Conservation (phyloP, 2,329 filamentous ascomycete genomes). For the Arthrobotrys conoides region DNA sequence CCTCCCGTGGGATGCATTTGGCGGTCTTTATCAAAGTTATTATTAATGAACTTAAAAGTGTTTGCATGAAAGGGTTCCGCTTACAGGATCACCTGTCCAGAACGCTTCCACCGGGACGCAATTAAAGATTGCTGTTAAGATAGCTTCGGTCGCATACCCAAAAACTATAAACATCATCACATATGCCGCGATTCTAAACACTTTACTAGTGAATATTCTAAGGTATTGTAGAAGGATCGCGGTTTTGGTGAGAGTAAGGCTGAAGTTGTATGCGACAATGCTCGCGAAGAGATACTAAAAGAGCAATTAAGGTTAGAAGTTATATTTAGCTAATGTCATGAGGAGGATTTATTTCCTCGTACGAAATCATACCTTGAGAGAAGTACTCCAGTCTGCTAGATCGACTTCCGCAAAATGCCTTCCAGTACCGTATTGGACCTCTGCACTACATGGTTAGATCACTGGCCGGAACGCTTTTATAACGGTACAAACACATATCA, state of each 20-base stretch:
- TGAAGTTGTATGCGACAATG: conserved; percentile 55
- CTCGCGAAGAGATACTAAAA: conserved; percentile 52
- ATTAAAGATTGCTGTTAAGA: conserved; percentile 64
- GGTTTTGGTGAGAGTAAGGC: conserved; percentile 62
- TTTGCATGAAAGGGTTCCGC: neutral
- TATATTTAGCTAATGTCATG: neutral
- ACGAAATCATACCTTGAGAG: conserved; percentile 34
- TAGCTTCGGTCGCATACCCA: conserved; percentile 63
- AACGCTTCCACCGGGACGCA: conserved; percentile 63
- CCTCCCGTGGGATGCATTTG: conserved; percentile 64
- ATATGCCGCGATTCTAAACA: conserved; percentile 62
- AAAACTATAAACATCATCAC: conserved; percentile 63
- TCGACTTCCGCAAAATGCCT: conserved; percentile 57
- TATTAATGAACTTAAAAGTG: too few species aligned
- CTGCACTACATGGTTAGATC: neutral
- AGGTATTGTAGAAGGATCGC: conserved; percentile 64
- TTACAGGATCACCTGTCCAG: conserved; percentile 62
- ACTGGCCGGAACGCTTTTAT: neutral
- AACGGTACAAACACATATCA: neutral
- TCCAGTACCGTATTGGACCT: conserved; percentile 57
- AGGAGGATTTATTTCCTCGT: too few species aligned
- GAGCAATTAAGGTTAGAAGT: neutral
- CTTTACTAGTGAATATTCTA: conserved; percentile 63
- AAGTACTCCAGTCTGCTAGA: conserved; percentile 51
- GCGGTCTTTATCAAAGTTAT: conserved; percentile 52